Evolutionary conservation across 441 rosid genomes (phyloP).

Genomic region (Pelargonium cotyledonis): DNA sequence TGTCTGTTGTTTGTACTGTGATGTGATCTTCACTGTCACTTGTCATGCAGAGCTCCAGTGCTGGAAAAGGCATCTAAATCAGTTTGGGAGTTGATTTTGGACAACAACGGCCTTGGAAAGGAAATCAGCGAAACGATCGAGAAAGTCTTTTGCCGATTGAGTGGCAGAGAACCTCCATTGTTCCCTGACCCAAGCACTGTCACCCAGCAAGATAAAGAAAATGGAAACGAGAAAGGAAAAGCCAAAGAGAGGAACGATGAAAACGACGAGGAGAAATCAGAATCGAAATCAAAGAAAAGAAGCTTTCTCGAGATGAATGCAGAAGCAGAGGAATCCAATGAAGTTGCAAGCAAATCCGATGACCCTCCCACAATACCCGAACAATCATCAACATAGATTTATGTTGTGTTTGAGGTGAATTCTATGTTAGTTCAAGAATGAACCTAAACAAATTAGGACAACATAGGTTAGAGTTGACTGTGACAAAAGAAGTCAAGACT

Average conservation of each 20-base stretch:
- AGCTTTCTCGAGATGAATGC: slow-evolving; percentile 41
- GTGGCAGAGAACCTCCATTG: slow-evolving; percentile 69
- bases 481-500: neutral
- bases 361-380: slow-evolving; percentile 29
- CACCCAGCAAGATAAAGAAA: slow-evolving; percentile 29
- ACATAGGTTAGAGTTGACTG: neutral
- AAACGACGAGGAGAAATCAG: slow-evolving; percentile 31
- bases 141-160: slow-evolving; percentile 33
- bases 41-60: slow-evolving; percentile 59
- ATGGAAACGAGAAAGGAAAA: slow-evolving; percentile 24
- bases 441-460: too few relatives aligned
- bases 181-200: slow-evolving; percentile 37
- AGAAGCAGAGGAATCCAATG: slow-evolving; percentile 31
- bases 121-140: slow-evolving; percentile 60
- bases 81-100: slow-evolving; percentile 91
- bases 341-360: slow-evolving; percentile 30
- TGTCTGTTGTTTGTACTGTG: neutral
- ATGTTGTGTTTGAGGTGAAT: neutral
- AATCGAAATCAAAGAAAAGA: slow-evolving; percentile 53
- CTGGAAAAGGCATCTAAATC: slow-evolving; percentile 90
- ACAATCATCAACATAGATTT: slow-evolving; percentile 13
- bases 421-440: neutral
- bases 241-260: slow-evolving; percentile 25
- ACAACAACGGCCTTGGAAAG: slow-evolving; percentile 66
- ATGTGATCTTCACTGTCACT: neutral